Evolutionary conservation across 75 land plant species (phyloP), one percentile per base, ranked within the genome.

Genomic region (Cupressus sempervirens): DNA sequence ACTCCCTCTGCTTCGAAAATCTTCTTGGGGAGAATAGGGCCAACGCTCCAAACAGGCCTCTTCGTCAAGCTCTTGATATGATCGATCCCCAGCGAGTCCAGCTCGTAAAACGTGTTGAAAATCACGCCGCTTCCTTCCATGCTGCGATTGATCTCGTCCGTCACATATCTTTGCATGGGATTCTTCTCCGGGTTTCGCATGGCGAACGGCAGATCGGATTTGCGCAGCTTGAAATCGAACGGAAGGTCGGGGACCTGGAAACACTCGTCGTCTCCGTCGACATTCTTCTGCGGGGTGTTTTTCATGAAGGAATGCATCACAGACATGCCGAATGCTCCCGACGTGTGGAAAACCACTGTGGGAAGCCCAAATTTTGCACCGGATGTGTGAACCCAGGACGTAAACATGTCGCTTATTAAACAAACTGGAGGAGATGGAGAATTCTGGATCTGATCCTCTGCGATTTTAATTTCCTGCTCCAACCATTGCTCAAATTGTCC

Each of bases 311-410:
- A 46, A 1, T 41, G 48, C 80, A 41, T 77, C 7, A 41, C 43
- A 23, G 80, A 43, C 80, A 77, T 77, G 0, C 29, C 10, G 2
- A 41, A 77, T 9, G 80, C 80, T 43, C 46, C 48, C 0, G 80
- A 40, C 3, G 80, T 77, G 3, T 77, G n/a, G 80, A 77, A 77
- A 77, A 77, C 80, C 3, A 77, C 43, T 0, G 80, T 77, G 3
- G 46, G 80, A 38, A 77, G 20, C 29, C 80, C 80, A 38, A 77
- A 77, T 26, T 77, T 77, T 7, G 80, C 80, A 0, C 80, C 80
- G 30, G 80, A 41, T 0, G 2, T 20, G 26, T 77, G 80, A 43
- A 43, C 80, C 80, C 80, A 77, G 6, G 48, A 18, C 29, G 48
- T 77, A 77, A 40, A 77, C 80, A 77, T 77, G n/a, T 77, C 80